Evolutionary conservation across 2,329 filamentous ascomycete genomes (phyloP), one percentile per base, ranked within the genome.

Genomic region (Cladosporium cucumerinum): DNA sequence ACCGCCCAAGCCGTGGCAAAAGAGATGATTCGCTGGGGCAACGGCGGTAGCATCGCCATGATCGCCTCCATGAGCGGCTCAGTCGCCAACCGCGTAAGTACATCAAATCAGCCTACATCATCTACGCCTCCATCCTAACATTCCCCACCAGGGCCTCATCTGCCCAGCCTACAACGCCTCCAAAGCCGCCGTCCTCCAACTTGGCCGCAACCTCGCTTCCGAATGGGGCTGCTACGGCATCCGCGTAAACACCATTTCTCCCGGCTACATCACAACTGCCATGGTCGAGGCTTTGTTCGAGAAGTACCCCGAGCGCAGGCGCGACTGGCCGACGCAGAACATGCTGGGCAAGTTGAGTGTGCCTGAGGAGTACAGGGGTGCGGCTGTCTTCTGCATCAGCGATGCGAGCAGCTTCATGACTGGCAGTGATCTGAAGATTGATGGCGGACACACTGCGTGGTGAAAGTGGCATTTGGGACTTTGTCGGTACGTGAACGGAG

Each of bases 211-310:
- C 74, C 81, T 93, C 10, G 90, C 89, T 1, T 78, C 85, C 11
- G 90, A 93, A 76, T 92, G 89, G 90, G 90, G 89, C 55, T 76
- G 81, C 69, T 78, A 90, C 74, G 87, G 86, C 43, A 93, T 95
- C 72, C 86, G 91, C 2, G 89, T 94, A 67, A 94, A 95, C 79
- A 92, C 89, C 16, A 85, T 95, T 68, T 92, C 88, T 23, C 90
- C 91, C 0, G 91, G 91, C 46, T 92, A 93, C 75, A 92, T 93
- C 72, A 85, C 90, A 25, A 93, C 90, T 1, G 86, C 89, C 25
- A 96, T 97, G 93, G 91, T 94, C 1, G 86, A 91, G 74, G 85
- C 86, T 65, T 84, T 96, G 34, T 95, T 97, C 72, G 83, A 87
- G 69, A 83, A 89, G 68, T 90, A 86, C 69, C 92, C 92, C 0